phyloP scores from a whole-genome alignment of 306 rosid genomes.

The Cucurbita maxima region DNA sequence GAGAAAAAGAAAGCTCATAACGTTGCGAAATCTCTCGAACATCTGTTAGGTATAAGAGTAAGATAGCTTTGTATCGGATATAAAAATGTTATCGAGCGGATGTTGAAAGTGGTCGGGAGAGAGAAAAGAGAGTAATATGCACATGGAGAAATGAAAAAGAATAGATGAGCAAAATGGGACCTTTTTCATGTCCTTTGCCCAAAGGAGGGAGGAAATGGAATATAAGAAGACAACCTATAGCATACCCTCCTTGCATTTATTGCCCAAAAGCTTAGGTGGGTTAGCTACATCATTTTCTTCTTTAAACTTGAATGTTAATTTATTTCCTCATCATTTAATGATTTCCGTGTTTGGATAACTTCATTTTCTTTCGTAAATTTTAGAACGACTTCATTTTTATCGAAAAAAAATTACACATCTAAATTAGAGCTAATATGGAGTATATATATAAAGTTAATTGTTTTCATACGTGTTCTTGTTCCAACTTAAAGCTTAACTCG shows the following conservation, averaged over 20 bases:
- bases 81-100: no score
- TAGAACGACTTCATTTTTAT: background rate
- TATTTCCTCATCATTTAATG: no score
- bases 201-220: slow-evolving; percentile 1
- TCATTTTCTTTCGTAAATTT: background rate
- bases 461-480: background rate
- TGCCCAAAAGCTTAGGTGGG: background rate
- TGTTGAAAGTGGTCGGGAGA: no score
- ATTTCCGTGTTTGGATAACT: no score
- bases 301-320: background rate
- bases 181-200: background rate
- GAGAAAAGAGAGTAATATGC: background rate
- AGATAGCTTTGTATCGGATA: no score
- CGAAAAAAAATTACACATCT: background rate
- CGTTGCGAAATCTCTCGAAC: no score
- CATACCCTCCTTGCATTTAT: background rate
- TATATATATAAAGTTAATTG: background rate
- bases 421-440: background rate
- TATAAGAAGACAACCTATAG: background rate
- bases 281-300: background rate
- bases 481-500: background rate
- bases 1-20: no score
- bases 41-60: no score
- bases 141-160: background rate
- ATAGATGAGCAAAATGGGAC: background rate